phyloP scores from a whole-genome alignment of 257 asterid species.

The Nicotiana otophora region DNA sequence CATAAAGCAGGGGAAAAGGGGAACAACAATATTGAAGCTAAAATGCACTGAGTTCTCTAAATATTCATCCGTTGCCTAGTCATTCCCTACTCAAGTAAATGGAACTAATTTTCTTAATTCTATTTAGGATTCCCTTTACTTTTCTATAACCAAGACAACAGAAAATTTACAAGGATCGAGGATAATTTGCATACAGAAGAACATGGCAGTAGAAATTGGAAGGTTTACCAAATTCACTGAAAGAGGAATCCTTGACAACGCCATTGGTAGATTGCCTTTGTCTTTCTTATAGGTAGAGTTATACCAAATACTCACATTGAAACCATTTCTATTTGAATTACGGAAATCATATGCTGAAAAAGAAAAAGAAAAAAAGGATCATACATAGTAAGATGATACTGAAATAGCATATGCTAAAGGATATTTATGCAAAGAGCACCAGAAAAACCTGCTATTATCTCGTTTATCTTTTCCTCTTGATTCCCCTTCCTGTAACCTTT shows the following conservation, averaged over 20 bases:
- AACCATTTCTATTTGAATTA: constrained; percentile 55
- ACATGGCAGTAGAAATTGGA: constrained; percentile 15
- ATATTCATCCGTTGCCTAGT: background rate
- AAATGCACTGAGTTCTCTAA: background rate
- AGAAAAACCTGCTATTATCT: constrained; percentile 66
- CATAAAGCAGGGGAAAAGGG: background rate
- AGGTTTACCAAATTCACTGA: constrained; percentile 76
- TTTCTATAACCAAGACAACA: background rate
- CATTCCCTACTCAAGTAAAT: background rate
- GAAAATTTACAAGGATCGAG: background rate
- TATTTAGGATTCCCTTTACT: background rate
- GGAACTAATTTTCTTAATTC: background rate
- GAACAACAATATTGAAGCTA: background rate
- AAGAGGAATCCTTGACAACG: constrained; percentile 84
- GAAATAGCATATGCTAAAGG: constrained; percentile 13
- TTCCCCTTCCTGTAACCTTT: constrained; percentile 84
- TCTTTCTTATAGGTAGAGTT: constrained; percentile 83
- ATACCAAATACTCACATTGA: constrained; percentile 82
- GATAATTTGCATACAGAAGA: background rate
- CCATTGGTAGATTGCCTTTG: constrained; percentile 50
- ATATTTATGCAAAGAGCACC: constrained; percentile 8
- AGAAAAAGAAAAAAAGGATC: constrained; percentile 13
- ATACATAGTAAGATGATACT: constrained; percentile 20
- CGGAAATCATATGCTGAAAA: constrained; percentile 80
- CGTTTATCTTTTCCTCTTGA: constrained; percentile 59